These are phyloP conservation scores for Crithidia fasciculata DNA, from an alignment of 208 protist genomes.

Conservation along the genomic window DNA sequence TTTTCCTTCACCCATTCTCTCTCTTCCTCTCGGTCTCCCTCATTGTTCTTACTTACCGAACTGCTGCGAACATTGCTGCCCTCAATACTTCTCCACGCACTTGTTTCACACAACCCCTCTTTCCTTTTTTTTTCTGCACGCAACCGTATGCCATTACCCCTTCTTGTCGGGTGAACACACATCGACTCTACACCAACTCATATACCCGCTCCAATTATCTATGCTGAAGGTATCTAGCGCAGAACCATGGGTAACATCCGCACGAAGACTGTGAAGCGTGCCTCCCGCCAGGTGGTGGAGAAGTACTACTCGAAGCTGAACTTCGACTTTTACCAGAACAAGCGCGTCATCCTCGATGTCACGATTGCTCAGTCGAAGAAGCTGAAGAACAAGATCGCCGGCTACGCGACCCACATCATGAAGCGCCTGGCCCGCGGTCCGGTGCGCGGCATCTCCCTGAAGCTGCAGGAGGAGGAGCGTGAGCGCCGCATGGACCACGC, in stretches of 20 bases:
- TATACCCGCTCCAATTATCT: neutral
- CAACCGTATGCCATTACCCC: too few species aligned
- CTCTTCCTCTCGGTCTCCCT: too few species aligned
- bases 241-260: constrained; percentile 98
- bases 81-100: too few species aligned
- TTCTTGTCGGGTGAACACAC: too few species aligned
- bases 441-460: constrained; percentile 99
- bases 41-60: too few species aligned
- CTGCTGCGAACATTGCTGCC: too few species aligned
- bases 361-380: constrained; percentile 99
- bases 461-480: constrained; percentile 99
- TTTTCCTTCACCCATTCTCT: too few species aligned
- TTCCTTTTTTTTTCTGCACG: too few species aligned
- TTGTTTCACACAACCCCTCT: too few species aligned
- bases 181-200: too few species aligned
- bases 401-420: constrained; percentile 99
- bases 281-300: constrained; percentile 98
- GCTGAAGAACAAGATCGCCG: constrained; percentile 99
- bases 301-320: constrained; percentile 99
- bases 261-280: constrained; percentile 99
- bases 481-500: constrained; percentile 99
- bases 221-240: neutral
- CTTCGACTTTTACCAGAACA: constrained; percentile 99
- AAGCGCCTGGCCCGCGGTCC: constrained; percentile 97
- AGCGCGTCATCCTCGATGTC: constrained; percentile 97